Base-by-base conservation (phyloP, 2,329 filamentous ascomycete species). In the Aspergillus ibericus region DNA sequence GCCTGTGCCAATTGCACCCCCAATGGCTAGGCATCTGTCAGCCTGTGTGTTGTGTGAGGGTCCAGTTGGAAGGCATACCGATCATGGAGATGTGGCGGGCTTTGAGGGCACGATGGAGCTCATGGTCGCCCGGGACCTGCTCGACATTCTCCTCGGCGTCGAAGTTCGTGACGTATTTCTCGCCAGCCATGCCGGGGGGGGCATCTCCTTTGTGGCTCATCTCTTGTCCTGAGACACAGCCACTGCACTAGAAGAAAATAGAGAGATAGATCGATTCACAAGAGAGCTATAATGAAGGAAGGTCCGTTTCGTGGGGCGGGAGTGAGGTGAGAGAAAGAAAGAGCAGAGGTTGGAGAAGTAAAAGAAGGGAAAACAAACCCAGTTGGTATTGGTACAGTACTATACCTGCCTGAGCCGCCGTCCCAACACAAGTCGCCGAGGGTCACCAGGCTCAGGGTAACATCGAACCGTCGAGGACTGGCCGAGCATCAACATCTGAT, bases 81-180 rank as follows among this genome's bases (percentile, higher is more conserved):
- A 78, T 76, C 76, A 77, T 78, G 25, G 74, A 74, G 58, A 75
- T 76, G 58, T 75, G 75, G 50, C 75, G 72, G 25, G 77, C 70
- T 60, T 74, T 75, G 55, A 77, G 73, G 47, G 74, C 77, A 36
- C 77, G 76, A 32, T 77, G 74, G n/a, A 80, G 72, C 5, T 71
- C 70, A 64, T 70, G 67, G 10, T 70, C 51, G 9, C 56, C 65
- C 9, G 65, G 65, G 8, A 68, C 65, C 9, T 63, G 59, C 8
- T 72, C 57, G 13, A 64, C 61, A 46, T 66, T 67, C 27, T 69
- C 65, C 38, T 72, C 68, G 3, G 63, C 59, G 7, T 54, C 50
- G 6, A 29, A 40, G 18, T 53, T 38, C 25, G 51, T 40, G 22
- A 18, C 51, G 27, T 53, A 53, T 18, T 63, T 61, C 25, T 66